phyloP scores from a whole-genome alignment of 1,139 yeast genomes.

The Arxiozyma slooffiae region DNA sequence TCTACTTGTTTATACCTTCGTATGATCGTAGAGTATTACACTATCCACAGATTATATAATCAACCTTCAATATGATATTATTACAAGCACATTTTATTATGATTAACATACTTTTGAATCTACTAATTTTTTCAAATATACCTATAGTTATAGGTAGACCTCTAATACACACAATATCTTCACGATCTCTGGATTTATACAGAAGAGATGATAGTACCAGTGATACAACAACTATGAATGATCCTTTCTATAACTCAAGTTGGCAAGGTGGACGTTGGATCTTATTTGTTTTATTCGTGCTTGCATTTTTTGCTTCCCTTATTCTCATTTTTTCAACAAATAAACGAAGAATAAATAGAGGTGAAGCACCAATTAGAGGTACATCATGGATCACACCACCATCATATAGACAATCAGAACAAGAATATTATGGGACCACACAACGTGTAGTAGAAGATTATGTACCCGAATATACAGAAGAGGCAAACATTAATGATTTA shows the following conservation, averaged over 20 bases:
- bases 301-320: slow-evolving; percentile 33
- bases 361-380: slow-evolving; percentile 65
- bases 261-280: slow-evolving; percentile 39
- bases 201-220: slow-evolving; percentile 1
- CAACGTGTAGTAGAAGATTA: slow-evolving; percentile 35
- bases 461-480: slow-evolving; percentile 61
- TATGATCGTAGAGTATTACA: no score
- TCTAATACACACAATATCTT: not conserved
- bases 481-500: slow-evolving; percentile 59
- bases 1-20: no score
- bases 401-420: slow-evolving; percentile 64
- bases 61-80: not conserved
- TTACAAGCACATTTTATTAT: not conserved
- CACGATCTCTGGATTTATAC: not conserved
- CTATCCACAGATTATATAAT: no score
- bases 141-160: not conserved
- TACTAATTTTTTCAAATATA: not conserved
- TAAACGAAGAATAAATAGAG: slow-evolving; percentile 47
- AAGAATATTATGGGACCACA: slow-evolving; percentile 40
- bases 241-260: slow-evolving; percentile 11
- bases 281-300: slow-evolving; percentile 37
- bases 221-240: slow-evolving; percentile 1
- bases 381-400: slow-evolving; percentile 93
- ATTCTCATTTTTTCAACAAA: slow-evolving; percentile 48
- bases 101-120: not conserved